Conservation (phyloP, 2,329 filamentous ascomycete species). For the Colletotrichum musae region DNA sequence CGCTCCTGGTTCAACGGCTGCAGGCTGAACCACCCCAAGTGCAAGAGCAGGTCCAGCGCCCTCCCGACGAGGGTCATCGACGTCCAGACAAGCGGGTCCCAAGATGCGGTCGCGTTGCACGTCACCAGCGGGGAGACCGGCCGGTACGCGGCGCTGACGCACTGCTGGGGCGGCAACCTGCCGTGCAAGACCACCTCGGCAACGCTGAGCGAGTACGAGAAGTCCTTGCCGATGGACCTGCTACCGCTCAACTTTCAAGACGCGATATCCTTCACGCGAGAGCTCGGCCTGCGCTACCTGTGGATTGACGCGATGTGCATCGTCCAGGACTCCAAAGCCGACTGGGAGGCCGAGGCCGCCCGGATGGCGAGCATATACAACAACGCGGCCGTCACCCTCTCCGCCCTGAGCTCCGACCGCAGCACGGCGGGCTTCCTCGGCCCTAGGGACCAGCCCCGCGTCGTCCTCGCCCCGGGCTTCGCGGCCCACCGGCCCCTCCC, state of each 20-base stretch:
- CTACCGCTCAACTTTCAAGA: conserved; percentile 46
- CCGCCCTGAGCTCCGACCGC: background rate
- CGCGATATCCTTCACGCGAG: conserved; percentile 45
- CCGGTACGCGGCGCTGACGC: conserved; percentile 2
- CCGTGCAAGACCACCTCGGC: conserved; percentile 9
- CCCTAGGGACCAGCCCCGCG: background rate
- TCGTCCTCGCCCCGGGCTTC: background rate
- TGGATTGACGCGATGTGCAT: conserved; percentile 54
- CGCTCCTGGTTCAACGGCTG: background rate
- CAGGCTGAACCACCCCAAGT: background rate
- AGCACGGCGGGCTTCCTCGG: conserved; percentile 11
- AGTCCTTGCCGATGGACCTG: background rate
- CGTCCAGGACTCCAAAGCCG: conserved; percentile 44
- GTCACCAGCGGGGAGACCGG: too few species aligned
- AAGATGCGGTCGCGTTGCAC: too few species aligned
- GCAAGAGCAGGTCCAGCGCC: background rate
- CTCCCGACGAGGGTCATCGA: background rate
- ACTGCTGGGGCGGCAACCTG: conserved; percentile 18
- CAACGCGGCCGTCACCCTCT: conserved; percentile 41
- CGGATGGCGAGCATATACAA: conserved; percentile 41
- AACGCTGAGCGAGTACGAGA: background rate
- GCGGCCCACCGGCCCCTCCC: accelerated
- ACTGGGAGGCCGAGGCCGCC: conserved; percentile 41
- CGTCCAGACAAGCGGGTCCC: background rate
- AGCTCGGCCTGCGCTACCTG: conserved; percentile 45